Evolutionary conservation across 73 alveolate species (phyloP).

Genomic region (Paramecium primaurelia): DNA sequence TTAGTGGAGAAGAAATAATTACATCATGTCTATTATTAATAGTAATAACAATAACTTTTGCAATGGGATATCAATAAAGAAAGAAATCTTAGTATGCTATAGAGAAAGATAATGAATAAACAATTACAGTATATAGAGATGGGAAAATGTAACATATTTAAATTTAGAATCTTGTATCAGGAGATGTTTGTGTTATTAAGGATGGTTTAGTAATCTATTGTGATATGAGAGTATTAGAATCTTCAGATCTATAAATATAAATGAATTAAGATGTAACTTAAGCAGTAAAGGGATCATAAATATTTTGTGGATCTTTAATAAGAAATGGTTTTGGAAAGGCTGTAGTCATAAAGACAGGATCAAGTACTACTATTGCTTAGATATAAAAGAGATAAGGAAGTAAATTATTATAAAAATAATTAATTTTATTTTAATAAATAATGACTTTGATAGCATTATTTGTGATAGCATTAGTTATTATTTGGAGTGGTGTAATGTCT

Average conservation of each 20-base stretch:
- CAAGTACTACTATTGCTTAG: conserved; percentile 33
- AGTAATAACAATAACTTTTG: background rate
- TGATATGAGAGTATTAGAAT: conserved; percentile 32
- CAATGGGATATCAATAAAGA: conserved; percentile 11
- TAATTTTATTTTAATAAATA: background rate
- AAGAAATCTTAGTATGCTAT: conserved; percentile 20
- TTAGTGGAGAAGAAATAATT: background rate
- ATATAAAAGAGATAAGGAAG: background rate
- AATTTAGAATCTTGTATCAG: background rate
- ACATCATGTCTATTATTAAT: conserved; percentile 4
- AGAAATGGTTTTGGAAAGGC: conserved; percentile 24
- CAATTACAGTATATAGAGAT: background rate
- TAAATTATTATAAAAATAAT: background rate
- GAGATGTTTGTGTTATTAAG: background rate
- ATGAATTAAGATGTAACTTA: background rate
- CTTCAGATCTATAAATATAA: background rate
- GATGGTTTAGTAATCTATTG: background rate
- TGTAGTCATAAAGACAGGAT: conserved; percentile 20
- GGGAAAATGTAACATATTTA: background rate
- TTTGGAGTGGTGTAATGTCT: background rate
- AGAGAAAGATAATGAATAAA: background rate
- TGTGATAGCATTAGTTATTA: background rate
- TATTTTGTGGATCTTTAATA: conserved; percentile 8
- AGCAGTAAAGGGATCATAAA: background rate
- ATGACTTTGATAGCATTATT: background rate